Evolutionary conservation across 2,329 filamentous ascomycete genomes (phyloP).

Genomic region (Alternaria hordeiaustralica): DNA sequence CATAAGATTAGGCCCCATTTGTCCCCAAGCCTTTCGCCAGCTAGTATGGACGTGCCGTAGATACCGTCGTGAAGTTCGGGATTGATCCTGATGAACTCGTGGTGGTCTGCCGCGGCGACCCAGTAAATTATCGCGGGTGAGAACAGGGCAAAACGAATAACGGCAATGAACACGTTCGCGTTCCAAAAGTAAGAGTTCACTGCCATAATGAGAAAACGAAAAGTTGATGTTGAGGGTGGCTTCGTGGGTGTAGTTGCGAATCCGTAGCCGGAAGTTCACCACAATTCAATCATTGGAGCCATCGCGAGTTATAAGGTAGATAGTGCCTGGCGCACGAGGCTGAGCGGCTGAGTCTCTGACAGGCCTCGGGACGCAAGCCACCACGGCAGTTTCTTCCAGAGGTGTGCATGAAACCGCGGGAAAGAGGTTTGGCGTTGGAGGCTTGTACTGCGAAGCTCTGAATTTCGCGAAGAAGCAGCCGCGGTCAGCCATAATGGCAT

Average conservation of each 20-base stretch:
- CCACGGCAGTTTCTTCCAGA: neutral
- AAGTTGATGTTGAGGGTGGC: neutral
- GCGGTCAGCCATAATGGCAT: constrained; percentile 6
- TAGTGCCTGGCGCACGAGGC: neutral
- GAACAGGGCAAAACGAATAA: constrained; percentile 10
- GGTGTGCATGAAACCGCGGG: neutral
- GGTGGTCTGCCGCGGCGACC: neutral
- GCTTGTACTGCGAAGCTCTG: neutral
- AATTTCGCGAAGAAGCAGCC: neutral
- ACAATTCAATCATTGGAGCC: neutral
- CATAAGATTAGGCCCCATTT: constrained; percentile 10
- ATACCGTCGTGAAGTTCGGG: constrained; percentile 18
- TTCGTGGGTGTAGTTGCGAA: neutral
- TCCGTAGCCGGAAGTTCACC: neutral
- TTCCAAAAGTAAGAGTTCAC: neutral
- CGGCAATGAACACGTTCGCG: neutral
- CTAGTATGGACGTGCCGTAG: constrained; percentile 10
- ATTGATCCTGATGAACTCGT: constrained; percentile 11
- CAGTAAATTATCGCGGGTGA: constrained; percentile 8
- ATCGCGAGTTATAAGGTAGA: neutral
- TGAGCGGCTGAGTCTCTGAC: neutral
- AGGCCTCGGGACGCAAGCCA: neutral
- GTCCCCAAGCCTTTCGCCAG: constrained; percentile 14
- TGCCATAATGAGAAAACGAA: neutral
- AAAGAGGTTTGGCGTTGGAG: neutral